Evolutionary conservation across 345 rosid species (phyloP), one percentile per base, ranked within the genome.

Genomic region (Citrus reticulata): DNA sequence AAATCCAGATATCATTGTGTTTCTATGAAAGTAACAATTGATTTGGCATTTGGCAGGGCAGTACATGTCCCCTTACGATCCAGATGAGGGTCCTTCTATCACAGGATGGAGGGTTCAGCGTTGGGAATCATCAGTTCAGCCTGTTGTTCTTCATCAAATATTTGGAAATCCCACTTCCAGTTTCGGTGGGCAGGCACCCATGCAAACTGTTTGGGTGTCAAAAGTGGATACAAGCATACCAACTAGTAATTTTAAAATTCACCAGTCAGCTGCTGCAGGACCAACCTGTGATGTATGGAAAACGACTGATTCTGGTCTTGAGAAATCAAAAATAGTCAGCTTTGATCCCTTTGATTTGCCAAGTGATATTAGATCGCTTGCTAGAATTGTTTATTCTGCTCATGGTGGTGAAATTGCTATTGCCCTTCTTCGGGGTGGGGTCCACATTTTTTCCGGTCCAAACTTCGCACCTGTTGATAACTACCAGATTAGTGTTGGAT

Each of bases 81-180:
- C 99, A 60, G 99, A 94, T 82, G 99, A 96, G 85, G 99, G 99
- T 75, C 99, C 98, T 90, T 93, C 98, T 74, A 96, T 96, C 77
- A 96, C 98, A 65, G 98, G 99, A 49, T 94, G 98, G 99, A 92
- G 98, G 84, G 95, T 96, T 82, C 99, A 96, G 82, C 98, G 98
- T 57, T 96, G 99, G 98, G 99, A 96, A 83, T 93, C 98, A 73
- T 93, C 98, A 79, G 90, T 96, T 75, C 98, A 96, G 89, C 96
- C 93, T 77, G 99, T 94, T 74, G 98, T 96, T 86, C 91, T 96
- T 77, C 99, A 94, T 89, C 98, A 88, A 74, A 96, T 96, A 81
- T 96, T 96, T 87, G 98, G 98, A 82, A 96, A 83, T 75, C 99
- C 98, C 68, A 89, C 95, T 81, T 90, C 98, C 16, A 88, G 90